Base-by-base conservation (phyloP, 139 green algal species). In the Limnomonas spitsbergensis region DNA sequence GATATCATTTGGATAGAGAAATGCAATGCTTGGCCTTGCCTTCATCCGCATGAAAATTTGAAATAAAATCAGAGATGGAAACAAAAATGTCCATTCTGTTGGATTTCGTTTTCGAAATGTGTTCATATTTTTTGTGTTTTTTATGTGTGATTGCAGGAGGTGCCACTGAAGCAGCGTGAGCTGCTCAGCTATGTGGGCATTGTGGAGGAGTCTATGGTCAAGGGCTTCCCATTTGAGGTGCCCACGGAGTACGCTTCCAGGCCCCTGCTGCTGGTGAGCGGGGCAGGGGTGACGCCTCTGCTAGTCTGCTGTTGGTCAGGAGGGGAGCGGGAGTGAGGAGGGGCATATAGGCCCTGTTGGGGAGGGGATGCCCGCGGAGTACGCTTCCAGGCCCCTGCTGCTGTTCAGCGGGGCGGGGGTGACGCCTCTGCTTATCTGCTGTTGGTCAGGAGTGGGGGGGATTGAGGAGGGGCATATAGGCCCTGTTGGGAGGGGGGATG, bases 161-260 rank as follows among this genome's bases (percentile, higher is more conserved):
- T 96, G 42, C 90, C 91, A 1, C 53, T 90, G 32, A 88, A 90
- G 75, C 93, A 98, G 88, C 90, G 95, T 76, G 87, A 97, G 84
- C 84, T 87, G 24, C 88, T 99, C 66, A 78, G 81, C 29, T 92
- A 91, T 73, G 92, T 99, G 24, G 87, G 90, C 20, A 34, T 78
- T 1, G 88, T 97, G n/a, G 93, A 99, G 86, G 91, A 98, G 86
- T 86, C 90, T 38, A 98, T 99, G 95, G 92, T 99, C 27, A 88
- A 91, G 77, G 91, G 86, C 7, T 97, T 98, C 85, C 93, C 94
- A 70, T 99, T 96, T 69, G 54, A 92, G 69, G 91, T 99, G 37
- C 95, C 96, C 2, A 66, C 78, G 26, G 83, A 97, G 78, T 99
- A 98, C 76, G 83, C 80, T 2, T 82, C 90, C 79, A 84, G 95